A percentile compares a stretch with the other conserved stretches of the same genome.
phyloP scores from a whole-genome alignment of 108 stramenopile genomes.

The Nitzschia sp. region DNA sequence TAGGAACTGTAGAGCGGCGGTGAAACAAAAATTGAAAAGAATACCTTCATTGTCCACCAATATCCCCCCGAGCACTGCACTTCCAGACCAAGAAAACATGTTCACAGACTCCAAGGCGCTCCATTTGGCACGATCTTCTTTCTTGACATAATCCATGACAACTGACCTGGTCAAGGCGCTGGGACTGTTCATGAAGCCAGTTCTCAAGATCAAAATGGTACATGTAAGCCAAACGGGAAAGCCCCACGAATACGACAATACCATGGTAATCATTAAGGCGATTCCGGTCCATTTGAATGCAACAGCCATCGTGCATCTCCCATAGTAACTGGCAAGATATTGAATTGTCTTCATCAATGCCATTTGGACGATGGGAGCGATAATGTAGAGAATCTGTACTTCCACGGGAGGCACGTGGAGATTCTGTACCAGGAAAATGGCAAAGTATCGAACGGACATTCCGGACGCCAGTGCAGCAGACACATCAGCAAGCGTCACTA shows the following conservation, averaged over 20 bases:
- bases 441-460: constrained; percentile 72
- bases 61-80: constrained; percentile 46
- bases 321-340: constrained; percentile 24
- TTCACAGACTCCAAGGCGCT: constrained; percentile 55
- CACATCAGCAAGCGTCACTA: constrained; percentile 47
- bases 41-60: constrained; percentile 45
- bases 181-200: constrained; percentile 47
- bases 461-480: constrained; percentile 52
- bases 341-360: constrained; percentile 31
- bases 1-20: too few relatives aligned
- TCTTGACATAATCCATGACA: constrained; percentile 56
- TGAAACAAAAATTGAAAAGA: constrained; percentile 6
- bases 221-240: constrained; percentile 14
- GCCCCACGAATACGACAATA: neutral
- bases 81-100: constrained; percentile 50
- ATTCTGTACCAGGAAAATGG: constrained; percentile 60
- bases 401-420: constrained; percentile 43
- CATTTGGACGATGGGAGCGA: constrained; percentile 39
- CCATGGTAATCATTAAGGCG: constrained; percentile 37
- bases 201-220: constrained; percentile 42
- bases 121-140: constrained; percentile 53
- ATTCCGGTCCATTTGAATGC: constrained; percentile 45
- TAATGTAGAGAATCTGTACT: constrained; percentile 52
- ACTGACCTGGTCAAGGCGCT: constrained; percentile 42
- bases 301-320: constrained; percentile 42